phyloP scores from a whole-genome alignment of 2,329 filamentous ascomycete species.

The Exophiala spinifera region DNA sequence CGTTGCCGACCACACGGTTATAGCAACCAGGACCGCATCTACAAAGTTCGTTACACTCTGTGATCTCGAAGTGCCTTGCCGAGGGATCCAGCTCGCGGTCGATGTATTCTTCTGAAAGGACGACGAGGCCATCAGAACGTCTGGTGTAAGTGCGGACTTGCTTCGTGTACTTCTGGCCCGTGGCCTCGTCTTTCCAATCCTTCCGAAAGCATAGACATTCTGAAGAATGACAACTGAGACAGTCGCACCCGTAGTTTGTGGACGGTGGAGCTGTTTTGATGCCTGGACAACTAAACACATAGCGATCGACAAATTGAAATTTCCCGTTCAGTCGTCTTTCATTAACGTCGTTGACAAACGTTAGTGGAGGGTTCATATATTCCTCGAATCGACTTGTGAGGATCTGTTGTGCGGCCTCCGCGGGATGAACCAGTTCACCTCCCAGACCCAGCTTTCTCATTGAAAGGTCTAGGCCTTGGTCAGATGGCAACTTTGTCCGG shows the following conservation, averaged over 20 bases:
- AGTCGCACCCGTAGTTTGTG: slow-evolving; percentile 21
- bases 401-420: slow-evolving; percentile 14
- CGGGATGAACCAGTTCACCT: slow-evolving; percentile 17
- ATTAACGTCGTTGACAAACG: slow-evolving; percentile 27
- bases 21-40: slow-evolving; percentile 37
- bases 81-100: slow-evolving; percentile 7
- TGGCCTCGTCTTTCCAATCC: slow-evolving; percentile 7
- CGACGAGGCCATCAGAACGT: slow-evolving; percentile 21
- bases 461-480: not conserved
- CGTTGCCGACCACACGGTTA: slow-evolving; percentile 43
- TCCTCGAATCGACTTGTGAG: slow-evolving; percentile 24
- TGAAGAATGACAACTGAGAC: slow-evolving; percentile 12
- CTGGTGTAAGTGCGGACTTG: slow-evolving; percentile 16
- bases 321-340: slow-evolving; percentile 24
- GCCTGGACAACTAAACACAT: slow-evolving; percentile 20
- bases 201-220: slow-evolving; percentile 22
- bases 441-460: not conserved
- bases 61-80: slow-evolving; percentile 32
- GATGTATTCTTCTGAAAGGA: slow-evolving; percentile 26
- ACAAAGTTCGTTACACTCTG: slow-evolving; percentile 42
- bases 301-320: slow-evolving; percentile 28
- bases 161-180: not conserved
- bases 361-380: slow-evolving; percentile 16
- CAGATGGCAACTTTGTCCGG: slow-evolving; percentile 3
- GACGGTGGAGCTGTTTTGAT: slow-evolving; percentile 13